These are phyloP conservation scores for Auriscalpium vulgare DNA, from an alignment of 768 basidiomycete species.

Conservation along the genomic window DNA sequence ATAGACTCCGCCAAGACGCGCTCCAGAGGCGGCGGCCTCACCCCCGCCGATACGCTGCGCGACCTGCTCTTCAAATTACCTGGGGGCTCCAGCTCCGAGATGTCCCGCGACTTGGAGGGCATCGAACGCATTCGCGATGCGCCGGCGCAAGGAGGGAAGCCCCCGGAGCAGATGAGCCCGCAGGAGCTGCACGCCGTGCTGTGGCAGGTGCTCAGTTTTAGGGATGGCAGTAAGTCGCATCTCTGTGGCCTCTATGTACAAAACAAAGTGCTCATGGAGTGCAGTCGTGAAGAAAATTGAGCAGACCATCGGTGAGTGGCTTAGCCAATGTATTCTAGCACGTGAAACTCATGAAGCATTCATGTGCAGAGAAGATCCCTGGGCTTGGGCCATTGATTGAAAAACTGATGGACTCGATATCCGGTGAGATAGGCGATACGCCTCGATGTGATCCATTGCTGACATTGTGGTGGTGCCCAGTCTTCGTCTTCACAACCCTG, in stretches of 20 bases:
- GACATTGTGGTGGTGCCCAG: constrained; percentile 22
- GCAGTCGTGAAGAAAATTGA: constrained; percentile 72
- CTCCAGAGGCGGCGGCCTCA: constrained; percentile 23
- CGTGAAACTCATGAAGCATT: background rate
- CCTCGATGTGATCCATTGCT: background rate
- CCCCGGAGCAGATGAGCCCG: constrained; percentile 77
- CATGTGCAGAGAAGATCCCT: constrained; percentile 64
- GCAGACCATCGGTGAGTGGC: constrained; percentile 51
- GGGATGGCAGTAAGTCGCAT: constrained; percentile 55
- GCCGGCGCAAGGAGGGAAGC: constrained; percentile 45
- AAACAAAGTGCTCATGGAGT: background rate
- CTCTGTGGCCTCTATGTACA: background rate
- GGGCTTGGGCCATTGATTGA: constrained; percentile 69
- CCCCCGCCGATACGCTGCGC: constrained; percentile 43
- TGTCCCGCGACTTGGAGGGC: constrained; percentile 61
- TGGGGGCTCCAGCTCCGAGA: constrained; percentile 49
- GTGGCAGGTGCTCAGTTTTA: constrained; percentile 82
- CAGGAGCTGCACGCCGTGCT: constrained; percentile 79
- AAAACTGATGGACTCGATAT: constrained; percentile 68
- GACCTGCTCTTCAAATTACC: constrained; percentile 56
- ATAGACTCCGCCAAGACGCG: constrained; percentile 60
- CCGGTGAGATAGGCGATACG: constrained; percentile 28
- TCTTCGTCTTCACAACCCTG: constrained; percentile 78
- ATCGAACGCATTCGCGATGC: constrained; percentile 48
- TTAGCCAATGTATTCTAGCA: too few species aligned